phyloP scores from a whole-genome alignment of 495 filamentous ascomycete species.

The Pyrenopolyporus hunteri region DNA sequence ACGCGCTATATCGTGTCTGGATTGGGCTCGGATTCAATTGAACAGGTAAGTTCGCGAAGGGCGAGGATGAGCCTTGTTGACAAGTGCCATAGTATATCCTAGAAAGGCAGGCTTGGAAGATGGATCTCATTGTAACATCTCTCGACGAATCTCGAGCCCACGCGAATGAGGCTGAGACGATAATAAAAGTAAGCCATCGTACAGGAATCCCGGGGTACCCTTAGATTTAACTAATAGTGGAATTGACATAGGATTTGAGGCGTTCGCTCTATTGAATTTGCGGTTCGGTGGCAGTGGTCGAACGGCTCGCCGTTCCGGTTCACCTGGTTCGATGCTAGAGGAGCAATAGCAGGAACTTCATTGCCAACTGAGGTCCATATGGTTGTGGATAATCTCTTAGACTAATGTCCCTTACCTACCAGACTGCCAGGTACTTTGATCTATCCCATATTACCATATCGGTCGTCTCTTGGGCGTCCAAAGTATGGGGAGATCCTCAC shows the following conservation, averaged over 20 bases:
- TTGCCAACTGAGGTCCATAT: no score
- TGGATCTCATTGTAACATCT: conserved; percentile 6
- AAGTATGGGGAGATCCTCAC: conserved; percentile 21
- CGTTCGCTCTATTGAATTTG: no score
- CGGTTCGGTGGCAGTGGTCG: no score
- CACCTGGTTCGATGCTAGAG: no score
- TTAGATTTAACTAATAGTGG: no score
- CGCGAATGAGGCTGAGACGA: background rate
- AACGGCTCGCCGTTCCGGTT: no score
- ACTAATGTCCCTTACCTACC: no score
- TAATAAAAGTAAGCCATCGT: conserved; percentile 4
- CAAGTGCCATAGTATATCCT: conserved; percentile 6
- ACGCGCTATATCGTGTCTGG: conserved; percentile 43
- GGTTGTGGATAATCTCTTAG: no score
- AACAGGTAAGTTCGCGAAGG: conserved; percentile 46
- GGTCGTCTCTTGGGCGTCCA: no score
- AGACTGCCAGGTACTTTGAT: no score
- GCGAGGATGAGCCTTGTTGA: background rate
- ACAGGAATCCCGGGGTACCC: background rate
- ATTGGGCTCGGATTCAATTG: conserved; percentile 45
- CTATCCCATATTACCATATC: no score
- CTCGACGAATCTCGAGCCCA: background rate
- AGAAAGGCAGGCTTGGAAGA: conserved; percentile 5
- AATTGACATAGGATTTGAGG: conserved; percentile 1
- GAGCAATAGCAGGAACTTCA: no score